Percentiles rank a stretch among this genome's conserved stretches.
These are phyloP conservation scores for Aspergillus spinulosporus DNA, from an alignment of 2,329 filamentous ascomycete species.

Conservation along the genomic window DNA sequence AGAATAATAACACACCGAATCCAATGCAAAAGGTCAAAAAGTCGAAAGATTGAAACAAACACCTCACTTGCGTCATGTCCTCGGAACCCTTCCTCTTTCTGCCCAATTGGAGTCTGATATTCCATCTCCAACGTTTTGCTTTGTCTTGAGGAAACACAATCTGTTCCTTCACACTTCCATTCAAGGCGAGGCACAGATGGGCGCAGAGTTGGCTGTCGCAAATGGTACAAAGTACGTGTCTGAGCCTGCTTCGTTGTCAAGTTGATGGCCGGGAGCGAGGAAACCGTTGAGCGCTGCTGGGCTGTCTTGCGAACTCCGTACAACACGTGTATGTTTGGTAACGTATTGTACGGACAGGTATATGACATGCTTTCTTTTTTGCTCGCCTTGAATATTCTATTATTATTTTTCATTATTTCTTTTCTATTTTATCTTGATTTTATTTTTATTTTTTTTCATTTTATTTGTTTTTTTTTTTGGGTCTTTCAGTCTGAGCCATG, in stretches of 20 bases:
- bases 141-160: conserved; percentile 3
- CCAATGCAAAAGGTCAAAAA: too few species aligned
- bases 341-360: conserved; percentile 7
- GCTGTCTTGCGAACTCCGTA: neutral
- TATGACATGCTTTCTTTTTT: conserved; percentile 12
- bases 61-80: conserved; percentile 7
- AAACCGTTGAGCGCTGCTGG: neutral
- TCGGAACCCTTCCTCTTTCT: neutral
- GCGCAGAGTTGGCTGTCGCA: neutral
- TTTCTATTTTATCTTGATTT: conserved; percentile 8
- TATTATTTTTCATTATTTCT: conserved; percentile 15
- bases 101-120: conserved; percentile 11
- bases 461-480: conserved; percentile 13
- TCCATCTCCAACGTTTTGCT: neutral
- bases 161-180: neutral
- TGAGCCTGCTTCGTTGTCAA: conserved; percentile 7
- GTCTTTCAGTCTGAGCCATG: conserved; percentile 1
- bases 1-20: neutral
- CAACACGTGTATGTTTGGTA: conserved; percentile 4
- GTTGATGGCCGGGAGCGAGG: neutral
- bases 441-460: conserved; percentile 9
- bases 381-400: conserved; percentile 11
- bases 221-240: conserved; percentile 12
- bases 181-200: conserved; percentile 3
- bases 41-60: conserved; percentile 7